Conservation (phyloP, 768 basidiomycete species). For the Neoboletus brunneissimus region DNA sequence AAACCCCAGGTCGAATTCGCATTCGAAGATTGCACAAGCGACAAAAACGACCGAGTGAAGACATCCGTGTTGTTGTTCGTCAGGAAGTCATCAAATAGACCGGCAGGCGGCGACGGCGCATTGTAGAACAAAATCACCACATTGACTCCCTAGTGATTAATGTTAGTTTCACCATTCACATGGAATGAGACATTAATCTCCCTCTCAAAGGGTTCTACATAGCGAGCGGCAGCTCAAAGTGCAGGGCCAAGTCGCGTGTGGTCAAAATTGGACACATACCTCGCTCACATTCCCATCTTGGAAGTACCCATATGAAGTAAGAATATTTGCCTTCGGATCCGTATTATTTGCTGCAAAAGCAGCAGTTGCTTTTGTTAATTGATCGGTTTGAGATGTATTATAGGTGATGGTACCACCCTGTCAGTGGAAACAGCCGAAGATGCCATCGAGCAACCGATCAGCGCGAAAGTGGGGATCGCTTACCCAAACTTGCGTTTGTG, state of each 20-base stretch:
- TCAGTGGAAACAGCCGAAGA: slow-evolving; percentile 1
- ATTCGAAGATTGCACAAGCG: slow-evolving; percentile 24
- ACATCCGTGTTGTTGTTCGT: slow-evolving; percentile 9
- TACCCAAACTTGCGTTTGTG: slow-evolving; percentile 27
- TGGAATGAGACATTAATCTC: not conserved
- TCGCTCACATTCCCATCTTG: slow-evolving; percentile 31
- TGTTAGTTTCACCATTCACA: slow-evolving; percentile 7
- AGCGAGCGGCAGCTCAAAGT: not conserved
- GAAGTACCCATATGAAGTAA: slow-evolving; percentile 39
- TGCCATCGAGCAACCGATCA: slow-evolving; percentile 1
- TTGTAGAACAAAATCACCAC: slow-evolving; percentile 56
- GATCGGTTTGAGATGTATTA: slow-evolving; percentile 12
- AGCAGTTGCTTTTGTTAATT: slow-evolving; percentile 25
- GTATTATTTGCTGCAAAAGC: slow-evolving; percentile 19
- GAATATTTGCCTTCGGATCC: slow-evolving; percentile 33
- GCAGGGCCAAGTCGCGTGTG: slow-evolving; percentile 1
- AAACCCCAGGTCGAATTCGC: slow-evolving; percentile 18
- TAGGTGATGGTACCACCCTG: slow-evolving; percentile 50
- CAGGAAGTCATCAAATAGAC: slow-evolving; percentile 33
- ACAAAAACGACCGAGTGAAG: slow-evolving; percentile 24
- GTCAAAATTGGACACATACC: slow-evolving; percentile 28
- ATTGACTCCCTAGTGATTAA: slow-evolving; percentile 7
- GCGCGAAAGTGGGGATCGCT: slow-evolving; percentile 4
- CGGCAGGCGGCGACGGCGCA: slow-evolving; percentile 32
- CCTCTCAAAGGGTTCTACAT: not conserved